Conservation (phyloP, 106 monocot species). For the Apostasia ramifera region DNA sequence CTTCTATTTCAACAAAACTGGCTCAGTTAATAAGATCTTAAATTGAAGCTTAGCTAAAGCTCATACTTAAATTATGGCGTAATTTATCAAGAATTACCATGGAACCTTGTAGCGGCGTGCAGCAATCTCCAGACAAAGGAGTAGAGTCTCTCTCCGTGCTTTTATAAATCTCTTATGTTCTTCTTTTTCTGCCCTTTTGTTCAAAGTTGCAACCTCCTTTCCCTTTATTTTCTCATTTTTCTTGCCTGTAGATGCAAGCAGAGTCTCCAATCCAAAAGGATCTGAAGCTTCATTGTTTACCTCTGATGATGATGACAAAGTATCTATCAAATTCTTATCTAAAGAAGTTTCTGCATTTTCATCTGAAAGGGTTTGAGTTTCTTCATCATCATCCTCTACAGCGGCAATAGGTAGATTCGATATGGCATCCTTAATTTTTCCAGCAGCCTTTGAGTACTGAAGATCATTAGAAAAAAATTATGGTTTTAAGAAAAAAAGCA, state of each 20-base stretch:
- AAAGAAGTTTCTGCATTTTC: conserved; percentile 12
- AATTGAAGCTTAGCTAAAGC: too few relatives aligned
- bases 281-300: conserved; percentile 42
- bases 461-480: neutral
- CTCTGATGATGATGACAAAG: conserved; percentile 7
- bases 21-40: too few relatives aligned
- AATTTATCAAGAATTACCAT: conserved; percentile 34
- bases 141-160: conserved; percentile 67
- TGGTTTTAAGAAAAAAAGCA: neutral
- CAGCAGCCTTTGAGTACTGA: conserved; percentile 89
- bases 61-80: too few relatives aligned
- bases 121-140: conserved; percentile 82
- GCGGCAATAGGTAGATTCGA: conserved; percentile 62
- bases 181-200: conserved; percentile 34
- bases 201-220: conserved; percentile 28
- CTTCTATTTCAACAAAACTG: too few relatives aligned
- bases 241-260: conserved; percentile 48
- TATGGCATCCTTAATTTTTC: conserved; percentile 92
- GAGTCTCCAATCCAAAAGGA: conserved; percentile 86
- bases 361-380: conserved; percentile 42
- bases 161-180: conserved; percentile 61
- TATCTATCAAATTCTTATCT: conserved; percentile 10
- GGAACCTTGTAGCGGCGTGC: conserved; percentile 76
- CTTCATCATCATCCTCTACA: conserved; percentile 68
- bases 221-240: conserved; percentile 48